A percentile compares a stretch with the other conserved stretches of the same genome.
phyloP scores from a whole-genome alignment of 2,329 filamentous ascomycete genomes.

The Hypoxylon sp. region DNA sequence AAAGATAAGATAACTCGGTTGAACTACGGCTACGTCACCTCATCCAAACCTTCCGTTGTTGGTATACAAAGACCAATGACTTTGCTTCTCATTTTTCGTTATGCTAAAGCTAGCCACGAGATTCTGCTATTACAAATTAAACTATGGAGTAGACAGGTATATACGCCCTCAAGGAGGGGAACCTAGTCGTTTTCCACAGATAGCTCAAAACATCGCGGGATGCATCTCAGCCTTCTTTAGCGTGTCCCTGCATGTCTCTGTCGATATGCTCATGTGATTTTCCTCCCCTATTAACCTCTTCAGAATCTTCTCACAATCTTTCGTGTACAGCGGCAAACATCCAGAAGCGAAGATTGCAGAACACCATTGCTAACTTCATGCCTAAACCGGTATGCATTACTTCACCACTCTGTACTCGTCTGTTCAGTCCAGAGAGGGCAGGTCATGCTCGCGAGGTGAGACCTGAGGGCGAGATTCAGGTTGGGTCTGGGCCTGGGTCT shows the following conservation, averaged over 20 bases:
- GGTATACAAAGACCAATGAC: background rate
- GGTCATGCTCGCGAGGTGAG: constrained; percentile 36
- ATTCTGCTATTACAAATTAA: constrained; percentile 38
- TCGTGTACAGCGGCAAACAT: constrained; percentile 4
- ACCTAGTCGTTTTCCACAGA: constrained; percentile 37
- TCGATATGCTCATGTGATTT: constrained; percentile 2
- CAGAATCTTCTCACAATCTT: constrained; percentile 6
- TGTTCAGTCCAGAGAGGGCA: constrained; percentile 47
- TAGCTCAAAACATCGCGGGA: constrained; percentile 40
- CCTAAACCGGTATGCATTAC: background rate
- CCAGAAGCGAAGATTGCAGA: constrained; percentile 11
- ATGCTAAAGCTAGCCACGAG: constrained; percentile 18
- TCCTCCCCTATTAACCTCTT: constrained; percentile 5
- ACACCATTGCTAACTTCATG: constrained; percentile 4
- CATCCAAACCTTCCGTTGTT: background rate
- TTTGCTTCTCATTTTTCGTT: background rate
- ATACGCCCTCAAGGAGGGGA: constrained; percentile 37
- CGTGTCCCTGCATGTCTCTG: constrained; percentile 7
- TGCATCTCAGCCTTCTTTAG: constrained; percentile 18
- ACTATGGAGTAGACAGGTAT: constrained; percentile 42
- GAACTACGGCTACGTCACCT: constrained; percentile 1
- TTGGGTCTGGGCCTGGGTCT: constrained; percentile 17
- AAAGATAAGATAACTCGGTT: constrained; percentile 11
- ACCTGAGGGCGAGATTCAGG: constrained; percentile 9
- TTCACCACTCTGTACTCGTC: background rate